Evolutionary conservation across 2,329 filamentous ascomycete species (phyloP).

Genomic region (Xylaria sp.): DNA sequence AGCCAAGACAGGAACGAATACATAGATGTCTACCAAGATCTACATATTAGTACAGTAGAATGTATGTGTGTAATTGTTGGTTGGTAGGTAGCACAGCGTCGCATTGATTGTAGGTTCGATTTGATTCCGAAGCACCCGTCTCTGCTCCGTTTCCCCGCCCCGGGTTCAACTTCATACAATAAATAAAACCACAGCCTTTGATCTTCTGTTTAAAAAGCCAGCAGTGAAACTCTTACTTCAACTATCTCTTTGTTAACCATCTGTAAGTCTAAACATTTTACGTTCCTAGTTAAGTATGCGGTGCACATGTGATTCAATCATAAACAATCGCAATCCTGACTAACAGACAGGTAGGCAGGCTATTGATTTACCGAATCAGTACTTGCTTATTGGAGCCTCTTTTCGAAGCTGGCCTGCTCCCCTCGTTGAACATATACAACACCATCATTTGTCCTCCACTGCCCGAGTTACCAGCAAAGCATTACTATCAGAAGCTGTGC

Average conservation of each 20-base stretch:
- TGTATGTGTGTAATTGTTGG: neutral
- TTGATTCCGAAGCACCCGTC: slow-evolving; percentile 19
- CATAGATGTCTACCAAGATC: neutral
- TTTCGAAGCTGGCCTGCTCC: too few species aligned
- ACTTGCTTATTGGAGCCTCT: too few species aligned
- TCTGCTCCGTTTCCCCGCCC: neutral
- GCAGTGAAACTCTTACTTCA: too few species aligned
- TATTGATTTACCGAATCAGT: too few species aligned
- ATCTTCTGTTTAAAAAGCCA: too few species aligned
- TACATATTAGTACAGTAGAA: neutral
- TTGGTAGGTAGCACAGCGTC: neutral
- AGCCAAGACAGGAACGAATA: neutral
- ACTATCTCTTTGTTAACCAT: neutral
- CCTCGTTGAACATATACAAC: too few species aligned
- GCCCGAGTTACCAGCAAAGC: too few species aligned
- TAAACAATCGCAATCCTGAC: neutral
- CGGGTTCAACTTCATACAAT: neutral
- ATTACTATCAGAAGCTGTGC: too few species aligned
- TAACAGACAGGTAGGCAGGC: too few species aligned
- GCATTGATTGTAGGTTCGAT: neutral
- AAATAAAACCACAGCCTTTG: too few species aligned
- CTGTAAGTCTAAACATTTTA: neutral
- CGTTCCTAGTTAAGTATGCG: neutral
- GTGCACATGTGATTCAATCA: neutral
- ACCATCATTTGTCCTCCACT: too few species aligned